These are phyloP conservation scores for Amanita polypyramis DNA, from an alignment of 768 basidiomycete genomes.

Conservation along the genomic window DNA sequence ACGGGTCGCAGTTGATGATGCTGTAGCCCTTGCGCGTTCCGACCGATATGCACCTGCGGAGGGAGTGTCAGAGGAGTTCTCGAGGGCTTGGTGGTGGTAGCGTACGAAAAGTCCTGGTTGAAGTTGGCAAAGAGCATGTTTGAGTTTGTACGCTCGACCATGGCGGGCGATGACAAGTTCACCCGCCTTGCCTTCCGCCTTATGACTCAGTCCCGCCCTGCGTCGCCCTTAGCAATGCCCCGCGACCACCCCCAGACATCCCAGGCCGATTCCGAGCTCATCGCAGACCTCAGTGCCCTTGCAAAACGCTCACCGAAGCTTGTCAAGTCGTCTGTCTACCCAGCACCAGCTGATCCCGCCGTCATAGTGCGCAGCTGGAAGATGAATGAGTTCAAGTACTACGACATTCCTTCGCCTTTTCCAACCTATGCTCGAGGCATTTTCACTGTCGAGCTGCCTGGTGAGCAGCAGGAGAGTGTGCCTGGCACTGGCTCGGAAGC, in stretches of 20 bases:
- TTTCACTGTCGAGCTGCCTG: conserved; percentile 50
- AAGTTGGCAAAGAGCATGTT: conserved; percentile 84
- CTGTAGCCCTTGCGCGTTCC: conserved; percentile 94
- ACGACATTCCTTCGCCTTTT: conserved; percentile 81
- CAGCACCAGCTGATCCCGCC: conserved; percentile 43
- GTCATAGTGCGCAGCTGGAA: conserved; percentile 79
- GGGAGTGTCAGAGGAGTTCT: not conserved
- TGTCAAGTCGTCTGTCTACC: conserved; percentile 46
- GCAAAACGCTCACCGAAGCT: conserved; percentile 53
- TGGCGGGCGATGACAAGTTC: conserved; percentile 9
- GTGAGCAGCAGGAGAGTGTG: conserved; percentile 11
- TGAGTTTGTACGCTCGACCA: conserved; percentile 31
- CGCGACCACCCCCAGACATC: not conserved
- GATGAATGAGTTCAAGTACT: conserved; percentile 96
- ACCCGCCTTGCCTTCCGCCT: too few relatives aligned
- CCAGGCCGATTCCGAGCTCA: conserved; percentile 45
- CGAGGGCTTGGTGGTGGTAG: conserved; percentile 8
- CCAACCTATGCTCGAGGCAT: conserved; percentile 92
- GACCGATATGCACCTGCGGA: conserved; percentile 73
- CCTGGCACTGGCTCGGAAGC: not conserved
- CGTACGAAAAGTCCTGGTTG: conserved; percentile 95
- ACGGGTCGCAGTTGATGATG: conserved; percentile 97
- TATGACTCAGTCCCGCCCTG: not conserved
- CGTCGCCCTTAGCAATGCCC: not conserved
- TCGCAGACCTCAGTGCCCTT: conserved; percentile 40